Conservation (phyloP, 2,329 filamentous ascomycete genomes). For the Grosmannia penicillata region DNA sequence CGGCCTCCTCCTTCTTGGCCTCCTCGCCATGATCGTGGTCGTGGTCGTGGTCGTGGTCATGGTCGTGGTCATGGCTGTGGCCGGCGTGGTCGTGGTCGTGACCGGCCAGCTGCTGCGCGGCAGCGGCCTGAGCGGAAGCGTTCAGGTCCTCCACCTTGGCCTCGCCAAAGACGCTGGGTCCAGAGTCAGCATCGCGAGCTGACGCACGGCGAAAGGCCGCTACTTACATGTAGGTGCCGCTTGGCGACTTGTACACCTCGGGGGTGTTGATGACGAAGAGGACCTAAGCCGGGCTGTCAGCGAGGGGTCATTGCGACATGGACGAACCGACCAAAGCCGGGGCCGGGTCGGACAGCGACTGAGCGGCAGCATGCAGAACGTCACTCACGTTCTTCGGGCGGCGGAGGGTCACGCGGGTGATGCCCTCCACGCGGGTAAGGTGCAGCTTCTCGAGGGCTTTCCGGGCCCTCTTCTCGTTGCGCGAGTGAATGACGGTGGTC, state of each 20-base stretch:
- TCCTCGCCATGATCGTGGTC: constrained; percentile 38
- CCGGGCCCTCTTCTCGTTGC: constrained; percentile 99
- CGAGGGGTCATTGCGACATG: too few species aligned
- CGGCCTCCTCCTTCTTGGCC: constrained; percentile 53
- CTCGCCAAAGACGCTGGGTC: constrained; percentile 89
- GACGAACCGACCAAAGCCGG: not conserved
- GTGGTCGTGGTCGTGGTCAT: constrained; percentile 38
- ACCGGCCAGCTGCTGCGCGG: constrained; percentile 85
- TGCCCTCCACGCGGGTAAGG: constrained; percentile 88
- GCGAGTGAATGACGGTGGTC: constrained; percentile 83
- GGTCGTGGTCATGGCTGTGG: constrained; percentile 50
- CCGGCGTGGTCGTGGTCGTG: constrained; percentile 55
- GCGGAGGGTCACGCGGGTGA: constrained; percentile 94
- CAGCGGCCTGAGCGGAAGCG: constrained; percentile 90
- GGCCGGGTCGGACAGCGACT: not conserved
- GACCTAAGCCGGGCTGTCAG: constrained; percentile 78
- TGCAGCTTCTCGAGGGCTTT: constrained; percentile 99
- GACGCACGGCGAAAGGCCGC: not conserved
- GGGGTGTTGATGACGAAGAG: constrained; percentile 99
- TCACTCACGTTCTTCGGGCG: constrained; percentile 93
- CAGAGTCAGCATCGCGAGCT: not conserved
- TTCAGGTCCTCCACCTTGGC: constrained; percentile 99
- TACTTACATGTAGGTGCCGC: constrained; percentile 98
- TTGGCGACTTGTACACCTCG: constrained; percentile 98
- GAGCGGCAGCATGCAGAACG: constrained; percentile 27